phyloP scores from a whole-genome alignment of 176 grass and related monocot genomes.

The Zoysia pacifica region DNA sequence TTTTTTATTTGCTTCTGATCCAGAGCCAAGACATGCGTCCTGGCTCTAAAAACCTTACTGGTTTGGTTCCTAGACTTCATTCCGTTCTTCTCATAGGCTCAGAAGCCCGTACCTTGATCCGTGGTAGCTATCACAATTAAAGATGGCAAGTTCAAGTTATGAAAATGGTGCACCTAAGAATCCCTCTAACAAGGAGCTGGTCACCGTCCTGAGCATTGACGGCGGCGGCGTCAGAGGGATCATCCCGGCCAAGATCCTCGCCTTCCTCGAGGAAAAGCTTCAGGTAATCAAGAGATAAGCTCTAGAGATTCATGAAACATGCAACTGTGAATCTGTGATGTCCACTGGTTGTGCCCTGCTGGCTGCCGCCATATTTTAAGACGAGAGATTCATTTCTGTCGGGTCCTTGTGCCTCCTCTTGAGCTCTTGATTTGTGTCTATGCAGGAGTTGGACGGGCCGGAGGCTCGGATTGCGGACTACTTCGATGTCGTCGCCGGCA shows the following conservation, averaged over 20 bases:
- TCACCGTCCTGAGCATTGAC: slow-evolving; percentile 76
- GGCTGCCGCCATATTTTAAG: background rate
- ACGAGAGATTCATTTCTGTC: background rate
- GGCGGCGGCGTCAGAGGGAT: slow-evolving; percentile 72
- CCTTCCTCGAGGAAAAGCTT: slow-evolving; percentile 62
- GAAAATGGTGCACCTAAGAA: background rate
- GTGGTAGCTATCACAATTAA: background rate
- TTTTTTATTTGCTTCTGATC: slow-evolving; percentile 5
- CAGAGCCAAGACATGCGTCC: background rate
- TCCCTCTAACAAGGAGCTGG: slow-evolving; percentile 48
- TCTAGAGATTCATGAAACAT: background rate
- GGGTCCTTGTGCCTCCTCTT: background rate
- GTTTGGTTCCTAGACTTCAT: background rate
- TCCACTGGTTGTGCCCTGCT: too few relatives aligned
- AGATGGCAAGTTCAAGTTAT: slow-evolving; percentile 29
- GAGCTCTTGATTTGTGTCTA: background rate
- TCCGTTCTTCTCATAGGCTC: background rate
- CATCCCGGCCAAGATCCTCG: slow-evolving; percentile 63
- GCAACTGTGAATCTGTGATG: background rate
- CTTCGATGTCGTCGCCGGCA: slow-evolving; percentile 71
- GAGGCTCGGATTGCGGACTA: slow-evolving; percentile 65
- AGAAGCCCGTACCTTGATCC: slow-evolving; percentile 2
- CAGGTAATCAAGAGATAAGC: slow-evolving; percentile 49
- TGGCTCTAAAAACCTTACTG: slow-evolving; percentile 6
- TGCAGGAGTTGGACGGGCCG: slow-evolving; percentile 59